Evolutionary conservation across 805 yeast species (phyloP), one percentile per base, ranked within the genome.

Genomic region (Metschnikowia amazonensis): DNA sequence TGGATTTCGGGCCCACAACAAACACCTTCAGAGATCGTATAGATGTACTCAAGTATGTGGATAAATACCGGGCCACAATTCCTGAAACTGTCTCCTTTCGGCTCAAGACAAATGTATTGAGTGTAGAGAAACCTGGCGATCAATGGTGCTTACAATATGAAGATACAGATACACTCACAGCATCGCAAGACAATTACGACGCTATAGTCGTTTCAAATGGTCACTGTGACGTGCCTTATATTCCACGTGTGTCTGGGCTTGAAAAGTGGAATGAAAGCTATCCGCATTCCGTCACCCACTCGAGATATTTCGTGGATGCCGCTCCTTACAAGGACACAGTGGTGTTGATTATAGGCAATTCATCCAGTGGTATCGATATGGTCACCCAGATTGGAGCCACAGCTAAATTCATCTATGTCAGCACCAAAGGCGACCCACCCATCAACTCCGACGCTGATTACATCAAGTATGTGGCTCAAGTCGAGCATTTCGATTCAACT

Each of bases 351-450:
- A 78, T 87, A n/a, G 95, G 95, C 0, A 83, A 82, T 55, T 80
- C 83, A 9, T 84, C 94, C 2, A 81, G 89, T 25, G 96, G 92
- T 23, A 76, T 80, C 16, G 96, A 89, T 58, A 68, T 86, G 34
- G 77, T 88, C 2, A 75, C 73, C 46, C 90, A 85, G 58, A 57
- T 82, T 16, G 76, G 81, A 1, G 66, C 69, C 2, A 47, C 51
- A 6, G 59, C 59, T 10, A 48, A 47, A 23, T n/a, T 41, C 7
- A 51, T 55, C 29, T 51, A 38, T 34, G 56, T 53, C 18, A 55
- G 57, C 36, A 43, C 46, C 13, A 46, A 42, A 20, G 52, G 45
- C 2, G 55, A 48, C 10, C 37, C 35, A 7, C 18, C 43, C 14
- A 20, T 46, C 20, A 45, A 44, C n/a, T 43, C 50, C 13, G 40